These are phyloP conservation scores for Phytopythium chamaehyphon DNA, from an alignment of 352 stramenopile genomes.

Conservation along the genomic window DNA sequence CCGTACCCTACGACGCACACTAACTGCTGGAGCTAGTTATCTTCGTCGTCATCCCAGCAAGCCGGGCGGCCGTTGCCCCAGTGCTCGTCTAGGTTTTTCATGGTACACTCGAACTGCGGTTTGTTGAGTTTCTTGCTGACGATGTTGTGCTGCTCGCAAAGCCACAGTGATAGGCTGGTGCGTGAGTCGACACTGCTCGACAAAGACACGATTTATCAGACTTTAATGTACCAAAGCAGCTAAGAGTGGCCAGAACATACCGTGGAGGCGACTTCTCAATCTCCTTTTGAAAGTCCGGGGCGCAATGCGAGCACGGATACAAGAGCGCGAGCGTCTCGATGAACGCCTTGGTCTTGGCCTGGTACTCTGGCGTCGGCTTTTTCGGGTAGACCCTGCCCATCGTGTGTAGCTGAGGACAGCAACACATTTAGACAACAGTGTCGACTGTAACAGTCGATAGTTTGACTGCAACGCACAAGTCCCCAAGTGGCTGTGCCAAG, in stretches of 20 bases:
- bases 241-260: no score
- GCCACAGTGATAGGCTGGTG: conserved; percentile 92
- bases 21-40: no score
- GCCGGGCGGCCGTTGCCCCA: conserved; percentile 90
- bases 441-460: no score
- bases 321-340: conserved; percentile 91
- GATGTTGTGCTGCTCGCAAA: conserved; percentile 97
- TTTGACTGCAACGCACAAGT: conserved; percentile 38
- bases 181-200: conserved; percentile 87
- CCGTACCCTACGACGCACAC: no score
- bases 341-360: conserved; percentile 88
- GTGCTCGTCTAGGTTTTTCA: conserved; percentile 91
- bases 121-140: conserved; percentile 98
- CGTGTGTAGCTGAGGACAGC: conserved; percentile 88
- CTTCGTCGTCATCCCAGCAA: conserved; percentile 83
- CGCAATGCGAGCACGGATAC: conserved; percentile 93
- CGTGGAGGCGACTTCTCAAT: conserved; percentile 88
- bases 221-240: no score
- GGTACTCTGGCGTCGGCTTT: conserved; percentile 87
- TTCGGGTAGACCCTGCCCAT: conserved; percentile 97
- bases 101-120: conserved; percentile 90
- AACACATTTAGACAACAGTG: no score
- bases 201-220: no score
- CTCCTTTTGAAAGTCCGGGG: conserved; percentile 93
- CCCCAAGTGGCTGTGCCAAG: conserved; percentile 86